Percentiles rank a stretch among this genome's conserved stretches.
These are phyloP conservation scores for Colletotrichum eremochloae DNA, from an alignment of 2,329 filamentous ascomycete species.

Conservation along the genomic window DNA sequence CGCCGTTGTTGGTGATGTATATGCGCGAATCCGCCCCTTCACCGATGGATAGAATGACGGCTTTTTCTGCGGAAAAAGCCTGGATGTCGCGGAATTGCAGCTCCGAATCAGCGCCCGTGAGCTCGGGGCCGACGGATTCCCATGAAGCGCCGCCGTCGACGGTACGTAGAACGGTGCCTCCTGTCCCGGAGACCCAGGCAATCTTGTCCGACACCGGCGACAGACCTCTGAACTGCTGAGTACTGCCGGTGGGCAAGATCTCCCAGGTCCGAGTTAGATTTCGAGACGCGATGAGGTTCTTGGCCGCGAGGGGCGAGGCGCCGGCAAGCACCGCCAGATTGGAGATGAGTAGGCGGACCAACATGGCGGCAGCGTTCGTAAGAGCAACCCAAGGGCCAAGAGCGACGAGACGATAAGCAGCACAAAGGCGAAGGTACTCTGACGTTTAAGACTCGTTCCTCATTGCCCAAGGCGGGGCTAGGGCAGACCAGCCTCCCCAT, in stretches of 20 bases:
- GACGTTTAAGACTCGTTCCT: background rate
- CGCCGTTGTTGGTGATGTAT: slow-evolving; percentile 49
- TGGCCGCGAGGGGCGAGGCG: slow-evolving; percentile 25
- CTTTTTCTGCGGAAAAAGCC: slow-evolving; percentile 56
- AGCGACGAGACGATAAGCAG: background rate
- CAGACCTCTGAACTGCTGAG: slow-evolving; percentile 50
- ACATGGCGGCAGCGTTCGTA: slow-evolving; percentile 6
- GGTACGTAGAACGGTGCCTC: slow-evolving; percentile 49
- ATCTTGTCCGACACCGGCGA: slow-evolving; percentile 48
- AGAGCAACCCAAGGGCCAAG: too few relatives aligned
- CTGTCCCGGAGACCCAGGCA: slow-evolving; percentile 51
- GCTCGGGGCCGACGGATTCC: slow-evolving; percentile 48
- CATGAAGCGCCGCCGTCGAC: slow-evolving; percentile 49
- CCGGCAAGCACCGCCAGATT: slow-evolving; percentile 14
- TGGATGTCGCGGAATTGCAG: slow-evolving; percentile 54
- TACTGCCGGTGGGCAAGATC: slow-evolving; percentile 46
- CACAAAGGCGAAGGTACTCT: too few relatives aligned
- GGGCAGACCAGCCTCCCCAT: slow-evolving; percentile 25
- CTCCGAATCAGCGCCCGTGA: slow-evolving; percentile 43
- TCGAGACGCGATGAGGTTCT: background rate
- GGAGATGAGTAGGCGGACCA: slow-evolving; percentile 8
- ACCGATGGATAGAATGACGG: slow-evolving; percentile 55
- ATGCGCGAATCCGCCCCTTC: slow-evolving; percentile 49
- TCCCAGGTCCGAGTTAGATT: slow-evolving; percentile 45
- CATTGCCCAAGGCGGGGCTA: slow-evolving; percentile 2